Base-by-base conservation (phyloP, 108 stramenopile species). In the Schizochytrium sp. region DNA sequence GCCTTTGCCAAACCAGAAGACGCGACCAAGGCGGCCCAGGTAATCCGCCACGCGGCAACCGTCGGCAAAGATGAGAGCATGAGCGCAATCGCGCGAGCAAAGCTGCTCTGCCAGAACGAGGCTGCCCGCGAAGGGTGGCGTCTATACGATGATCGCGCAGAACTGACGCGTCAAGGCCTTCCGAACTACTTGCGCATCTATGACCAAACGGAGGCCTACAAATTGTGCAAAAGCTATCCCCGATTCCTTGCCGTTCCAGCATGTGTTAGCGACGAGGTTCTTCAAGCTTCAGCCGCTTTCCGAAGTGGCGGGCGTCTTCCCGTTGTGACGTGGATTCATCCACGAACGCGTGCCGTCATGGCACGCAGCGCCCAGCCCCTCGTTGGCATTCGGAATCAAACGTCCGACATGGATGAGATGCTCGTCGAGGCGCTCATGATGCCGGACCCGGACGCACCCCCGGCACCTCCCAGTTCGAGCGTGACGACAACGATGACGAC, bases 261-360 rank as follows among this genome's bases (percentile, higher is more conserved):
- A 23, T 21, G 16, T 18, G 45, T 47, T 6, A 53, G 48, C 51
- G 48, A 83, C 76, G 76, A 83, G n/a, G 76, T 53, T 12, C 45
- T 47, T 6, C 45, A 12, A 53, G 76, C 18, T 4, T 8, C 76
- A 41, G 91, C 92, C 28, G 89, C 69, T 29, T 92, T 89, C 34
- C 92, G 92, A 44, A 87, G 88, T 45, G 51, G 89, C 25, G 89
- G 89, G 12, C 88, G 92, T 4, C 87, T 92, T 19, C 92, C 92
- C 16, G 90, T 89, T 12, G 87, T 92, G 44, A 91, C 90, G 23
- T 92, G 92, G 92, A 87, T 92, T 53, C 90, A 92, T 53, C 91
- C 92, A 6, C 44, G 88, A 43, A 92, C 92, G 16, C 58, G 89
- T 45, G 90, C 92, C 23, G 91, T 92, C 29, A 87, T 92, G 10